Percentiles rank a stretch among this genome's conserved stretches.
phyloP scores from a whole-genome alignment of 306 rosid species.

The Lagenaria siceraria region DNA sequence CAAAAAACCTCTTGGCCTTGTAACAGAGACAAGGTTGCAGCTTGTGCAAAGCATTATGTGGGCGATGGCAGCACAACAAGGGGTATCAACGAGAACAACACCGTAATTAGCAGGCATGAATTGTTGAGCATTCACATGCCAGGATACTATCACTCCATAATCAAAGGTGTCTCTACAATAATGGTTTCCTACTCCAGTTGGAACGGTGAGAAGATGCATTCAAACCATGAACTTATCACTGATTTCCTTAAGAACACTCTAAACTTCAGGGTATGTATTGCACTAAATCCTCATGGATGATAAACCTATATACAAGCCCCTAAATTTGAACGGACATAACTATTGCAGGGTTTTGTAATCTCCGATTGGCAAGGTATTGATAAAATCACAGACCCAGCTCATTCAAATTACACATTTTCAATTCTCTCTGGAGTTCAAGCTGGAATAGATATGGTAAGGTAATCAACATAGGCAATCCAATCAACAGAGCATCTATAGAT shows the following conservation, averaged over 20 bases:
- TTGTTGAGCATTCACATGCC: conserved; percentile 8
- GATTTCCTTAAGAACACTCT: conserved; percentile 7
- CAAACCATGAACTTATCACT: not conserved
- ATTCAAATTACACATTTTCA: conserved; percentile 6
- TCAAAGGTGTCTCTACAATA: conserved; percentile 8
- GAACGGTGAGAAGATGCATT: conserved; percentile 8
- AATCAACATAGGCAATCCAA: not conserved
- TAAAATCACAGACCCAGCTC: not conserved
- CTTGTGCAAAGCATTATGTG: conserved; percentile 3
- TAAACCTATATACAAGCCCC: not conserved
- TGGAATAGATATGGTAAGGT: conserved; percentile 10
- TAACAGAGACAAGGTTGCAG: conserved; percentile 11
- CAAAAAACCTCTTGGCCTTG: not conserved
- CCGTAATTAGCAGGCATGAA: not conserved
- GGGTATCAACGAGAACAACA: conserved; percentile 9
- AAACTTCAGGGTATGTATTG: conserved; percentile 7
- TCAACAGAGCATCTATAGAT: not conserved
- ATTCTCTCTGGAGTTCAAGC: not conserved
- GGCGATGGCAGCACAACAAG: not conserved
- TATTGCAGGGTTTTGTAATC: conserved; percentile 12
- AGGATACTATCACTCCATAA: not conserved
- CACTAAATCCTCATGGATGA: not conserved
- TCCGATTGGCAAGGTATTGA: conserved; percentile 10
- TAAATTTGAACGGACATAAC: not conserved
- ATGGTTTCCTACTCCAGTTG: conserved; percentile 11